phyloP scores from a whole-genome alignment of 2,329 filamentous ascomycete genomes.

The Ophiostoma perfectum region DNA sequence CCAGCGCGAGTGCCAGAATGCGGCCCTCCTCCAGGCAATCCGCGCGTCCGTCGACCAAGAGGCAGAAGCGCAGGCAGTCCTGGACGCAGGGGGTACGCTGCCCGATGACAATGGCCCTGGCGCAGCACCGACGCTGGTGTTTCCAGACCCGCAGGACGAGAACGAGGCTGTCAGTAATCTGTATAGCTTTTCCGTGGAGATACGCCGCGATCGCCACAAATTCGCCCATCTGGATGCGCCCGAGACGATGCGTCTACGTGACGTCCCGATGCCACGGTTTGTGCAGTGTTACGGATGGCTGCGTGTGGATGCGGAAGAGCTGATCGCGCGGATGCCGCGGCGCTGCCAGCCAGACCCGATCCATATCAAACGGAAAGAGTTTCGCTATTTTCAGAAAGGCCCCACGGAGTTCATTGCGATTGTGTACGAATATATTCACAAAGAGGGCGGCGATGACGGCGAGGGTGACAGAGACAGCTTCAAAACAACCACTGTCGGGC shows the following conservation, averaged over 20 bases:
- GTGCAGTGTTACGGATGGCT: constrained; percentile 1
- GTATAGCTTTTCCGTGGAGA: constrained; percentile 3
- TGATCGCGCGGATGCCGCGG: constrained; percentile 6
- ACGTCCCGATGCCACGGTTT: constrained; percentile 4
- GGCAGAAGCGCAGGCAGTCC: background rate
- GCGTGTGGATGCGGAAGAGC: background rate
- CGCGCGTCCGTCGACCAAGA: constrained; percentile 5
- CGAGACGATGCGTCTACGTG: constrained; percentile 5
- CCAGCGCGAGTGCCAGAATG: constrained; percentile 9
- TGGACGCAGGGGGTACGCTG: background rate
- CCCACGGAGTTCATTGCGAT: constrained; percentile 6
- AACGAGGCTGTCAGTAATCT: background rate
- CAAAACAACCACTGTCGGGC: background rate
- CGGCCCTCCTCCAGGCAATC: background rate
- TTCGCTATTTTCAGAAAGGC: background rate
- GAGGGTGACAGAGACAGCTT: background rate
- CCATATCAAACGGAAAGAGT: background rate
- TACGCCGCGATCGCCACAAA: constrained; percentile 1
- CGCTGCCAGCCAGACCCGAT: background rate
- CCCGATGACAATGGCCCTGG: background rate
- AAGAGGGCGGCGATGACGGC: background rate
- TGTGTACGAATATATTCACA: constrained; percentile 6
- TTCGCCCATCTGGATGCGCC: background rate
- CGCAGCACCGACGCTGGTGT: background rate
- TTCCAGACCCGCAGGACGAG: background rate